Conservation (phyloP, 345 rosid genomes). For the Citrus maxima region DNA sequence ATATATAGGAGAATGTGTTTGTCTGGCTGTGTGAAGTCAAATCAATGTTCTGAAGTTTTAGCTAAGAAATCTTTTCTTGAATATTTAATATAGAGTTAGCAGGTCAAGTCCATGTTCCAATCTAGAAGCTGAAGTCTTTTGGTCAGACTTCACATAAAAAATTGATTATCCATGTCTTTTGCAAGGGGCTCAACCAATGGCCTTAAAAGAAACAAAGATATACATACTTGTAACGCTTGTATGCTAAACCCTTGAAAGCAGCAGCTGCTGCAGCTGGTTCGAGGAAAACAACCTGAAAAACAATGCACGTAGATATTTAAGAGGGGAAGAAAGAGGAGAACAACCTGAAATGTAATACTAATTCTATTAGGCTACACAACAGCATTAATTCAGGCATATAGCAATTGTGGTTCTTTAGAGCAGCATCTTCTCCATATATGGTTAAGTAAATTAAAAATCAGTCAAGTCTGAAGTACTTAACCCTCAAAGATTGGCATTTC, state of each 20-base stretch:
- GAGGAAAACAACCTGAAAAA: slow-evolving; percentile 75
- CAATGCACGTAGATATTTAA: slow-evolving; percentile 12
- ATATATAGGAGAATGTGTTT: not conserved
- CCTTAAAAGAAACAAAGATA: not conserved
- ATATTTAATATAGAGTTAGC: not conserved
- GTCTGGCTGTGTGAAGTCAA: not conserved
- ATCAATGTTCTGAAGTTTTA: not conserved
- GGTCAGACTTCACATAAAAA: not conserved
- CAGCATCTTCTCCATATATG: not conserved
- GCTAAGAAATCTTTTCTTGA: not conserved
- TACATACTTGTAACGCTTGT: slow-evolving; percentile 88
- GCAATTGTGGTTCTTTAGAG: not conserved
- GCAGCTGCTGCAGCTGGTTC: slow-evolving; percentile 88
- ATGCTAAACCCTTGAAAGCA: slow-evolving; percentile 82
- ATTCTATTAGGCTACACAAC: not conserved
- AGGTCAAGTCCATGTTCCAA: not conserved
- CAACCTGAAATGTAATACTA: not conserved
- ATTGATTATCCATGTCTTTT: not conserved
- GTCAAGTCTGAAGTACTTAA: not conserved
- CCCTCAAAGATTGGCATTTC: not conserved
- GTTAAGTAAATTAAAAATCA: not conserved
- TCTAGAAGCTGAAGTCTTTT: not conserved
- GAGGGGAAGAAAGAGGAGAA: not conserved
- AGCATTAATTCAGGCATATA: not conserved
- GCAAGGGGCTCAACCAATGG: not conserved